Percentiles rank a stretch among this genome's conserved stretches.
Conservation (phyloP, 345 rosid species). For the Rubroshorea leprosula region DNA sequence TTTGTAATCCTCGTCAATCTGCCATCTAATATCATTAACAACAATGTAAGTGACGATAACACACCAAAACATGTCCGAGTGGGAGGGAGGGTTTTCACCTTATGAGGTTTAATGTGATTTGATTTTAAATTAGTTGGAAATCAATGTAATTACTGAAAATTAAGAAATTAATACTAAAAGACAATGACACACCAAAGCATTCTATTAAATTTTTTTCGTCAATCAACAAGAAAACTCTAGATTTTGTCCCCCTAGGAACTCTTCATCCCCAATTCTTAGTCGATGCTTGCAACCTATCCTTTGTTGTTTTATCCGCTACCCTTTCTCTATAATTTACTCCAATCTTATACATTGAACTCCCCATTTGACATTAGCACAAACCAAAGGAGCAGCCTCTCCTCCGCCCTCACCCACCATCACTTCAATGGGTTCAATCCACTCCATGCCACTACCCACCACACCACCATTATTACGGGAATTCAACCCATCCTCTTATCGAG, state of each 20-base stretch:
- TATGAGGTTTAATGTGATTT: no score
- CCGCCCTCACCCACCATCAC: not conserved
- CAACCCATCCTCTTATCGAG: conserved; percentile 4
- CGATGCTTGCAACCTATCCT: conserved; percentile 16
- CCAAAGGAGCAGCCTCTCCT: not conserved
- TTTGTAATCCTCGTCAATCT: not conserved
- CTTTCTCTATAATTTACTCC: no score
- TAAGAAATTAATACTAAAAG: no score
- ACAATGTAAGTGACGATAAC: no score
- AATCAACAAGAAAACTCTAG: conserved; percentile 18
- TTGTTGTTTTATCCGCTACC: conserved; percentile 20
- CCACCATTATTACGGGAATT: conserved; percentile 4
- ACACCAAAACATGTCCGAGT: no score
- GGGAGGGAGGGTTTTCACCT: no score
- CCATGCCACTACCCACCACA: conserved; percentile 15
- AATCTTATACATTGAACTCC: not conserved
- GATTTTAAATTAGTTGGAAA: no score
- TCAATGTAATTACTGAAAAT: no score
- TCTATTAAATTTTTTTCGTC: conserved; percentile 3
- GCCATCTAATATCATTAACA: not conserved
- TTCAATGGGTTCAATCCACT: conserved; percentile 35
- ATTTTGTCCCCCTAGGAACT: not conserved
- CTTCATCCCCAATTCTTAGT: conserved; percentile 5
- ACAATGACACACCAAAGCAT: not conserved
- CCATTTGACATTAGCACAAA: conserved; percentile 10